phyloP scores from a whole-genome alignment of 2,329 filamentous ascomycete species.

The Neopestalotiopsis sp. region DNA sequence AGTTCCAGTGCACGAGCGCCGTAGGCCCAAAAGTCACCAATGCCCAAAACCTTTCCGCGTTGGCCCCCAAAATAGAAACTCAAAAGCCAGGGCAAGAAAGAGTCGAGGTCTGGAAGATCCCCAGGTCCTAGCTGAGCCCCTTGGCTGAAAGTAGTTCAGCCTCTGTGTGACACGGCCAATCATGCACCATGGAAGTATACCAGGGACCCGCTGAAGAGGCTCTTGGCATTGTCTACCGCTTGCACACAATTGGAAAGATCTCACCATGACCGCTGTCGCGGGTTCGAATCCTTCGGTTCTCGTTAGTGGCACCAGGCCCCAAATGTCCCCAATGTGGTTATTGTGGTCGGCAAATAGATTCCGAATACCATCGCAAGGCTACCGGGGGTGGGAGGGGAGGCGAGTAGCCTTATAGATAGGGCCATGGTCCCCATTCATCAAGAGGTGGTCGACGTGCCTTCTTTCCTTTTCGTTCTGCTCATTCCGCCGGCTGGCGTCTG shows the following conservation, averaged over 20 bases:
- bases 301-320: not conserved
- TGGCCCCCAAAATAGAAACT: not conserved
- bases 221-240: not conserved
- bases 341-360: not conserved
- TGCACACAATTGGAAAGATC: not conserved
- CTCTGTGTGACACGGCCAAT: not conserved
- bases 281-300: constrained; percentile 1
- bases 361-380: not conserved
- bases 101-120: not conserved
- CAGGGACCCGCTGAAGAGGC: not conserved
- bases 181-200: not conserved
- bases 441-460: not conserved
- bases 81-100: not conserved
- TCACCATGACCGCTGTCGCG: not conserved
- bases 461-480: too few species aligned
- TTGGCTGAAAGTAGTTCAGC: not conserved
- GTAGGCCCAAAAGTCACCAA: not conserved
- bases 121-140: not conserved
- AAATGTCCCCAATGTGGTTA: not conserved
- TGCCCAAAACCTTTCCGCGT: not conserved
- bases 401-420: not conserved
- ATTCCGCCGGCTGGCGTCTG: too few species aligned
- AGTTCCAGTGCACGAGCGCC: not conserved
- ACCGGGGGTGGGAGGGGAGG: too few species aligned
- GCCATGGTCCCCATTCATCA: not conserved